A percentile compares a stretch with the other conserved stretches of the same genome.
These are phyloP conservation scores for Diaporthe nobilis DNA, from an alignment of 2,329 filamentous ascomycete species.

Conservation along the genomic window DNA sequence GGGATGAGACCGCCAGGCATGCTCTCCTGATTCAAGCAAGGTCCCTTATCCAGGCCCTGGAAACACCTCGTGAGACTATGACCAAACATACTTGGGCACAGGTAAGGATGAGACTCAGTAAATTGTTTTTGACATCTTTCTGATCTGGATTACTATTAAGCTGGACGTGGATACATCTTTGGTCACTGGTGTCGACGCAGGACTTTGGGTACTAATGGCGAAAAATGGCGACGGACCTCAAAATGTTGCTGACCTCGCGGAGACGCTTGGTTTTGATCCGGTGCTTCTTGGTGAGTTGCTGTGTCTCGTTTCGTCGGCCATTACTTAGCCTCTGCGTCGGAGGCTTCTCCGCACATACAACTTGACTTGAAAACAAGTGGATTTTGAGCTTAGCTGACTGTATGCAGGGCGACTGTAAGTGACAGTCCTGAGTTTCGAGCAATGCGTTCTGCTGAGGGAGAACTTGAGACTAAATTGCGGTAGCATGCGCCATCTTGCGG, in stretches of 20 bases:
- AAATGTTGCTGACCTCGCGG: conserved; percentile 51
- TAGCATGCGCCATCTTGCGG: conserved; percentile 53
- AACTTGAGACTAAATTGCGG: background rate
- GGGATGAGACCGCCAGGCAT: conserved; percentile 45
- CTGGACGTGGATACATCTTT: conserved; percentile 3
- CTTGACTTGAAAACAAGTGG: background rate
- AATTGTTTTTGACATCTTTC: background rate
- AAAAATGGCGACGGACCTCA: conserved; percentile 50
- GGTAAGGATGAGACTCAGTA: background rate
- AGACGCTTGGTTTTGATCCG: conserved; percentile 47
- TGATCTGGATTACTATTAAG: background rate
- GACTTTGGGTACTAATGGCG: conserved; percentile 54
- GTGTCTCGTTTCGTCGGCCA: background rate
- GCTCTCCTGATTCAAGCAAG: conserved; percentile 53
- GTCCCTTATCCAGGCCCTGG: conserved; percentile 53
- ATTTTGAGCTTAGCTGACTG: background rate
- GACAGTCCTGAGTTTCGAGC: background rate
- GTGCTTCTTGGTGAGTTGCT: conserved; percentile 47
- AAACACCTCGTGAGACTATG: conserved; percentile 64
- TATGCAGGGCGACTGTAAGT: background rate
- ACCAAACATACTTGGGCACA: conserved; percentile 60
- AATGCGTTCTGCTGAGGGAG: background rate
- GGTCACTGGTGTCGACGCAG: conserved; percentile 50
- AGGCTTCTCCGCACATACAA: background rate
- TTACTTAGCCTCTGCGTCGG: background rate